Base-by-base conservation (phyloP, 1,284 basidiomycete species). In the Mycosarcoma maydis region DNA sequence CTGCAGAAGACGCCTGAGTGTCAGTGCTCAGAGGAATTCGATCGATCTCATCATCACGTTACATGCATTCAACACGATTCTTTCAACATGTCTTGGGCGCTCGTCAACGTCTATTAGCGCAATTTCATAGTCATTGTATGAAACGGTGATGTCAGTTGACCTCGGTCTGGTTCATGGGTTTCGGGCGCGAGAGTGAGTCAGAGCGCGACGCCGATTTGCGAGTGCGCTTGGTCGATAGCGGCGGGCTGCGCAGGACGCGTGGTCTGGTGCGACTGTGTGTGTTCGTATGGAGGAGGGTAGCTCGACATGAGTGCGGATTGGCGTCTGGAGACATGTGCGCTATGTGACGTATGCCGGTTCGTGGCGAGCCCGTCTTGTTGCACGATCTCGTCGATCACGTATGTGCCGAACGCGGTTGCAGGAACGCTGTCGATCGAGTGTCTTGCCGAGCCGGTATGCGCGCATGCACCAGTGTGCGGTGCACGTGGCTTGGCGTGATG, bases 251-350 rank as follows among this genome's bases (percentile, higher is more conserved):
- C n/a, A n/a, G n/a, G n/a, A n/a, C n/a, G n/a, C n/a, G n/a, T n/a
- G n/a, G 7, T 37, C 36, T 20, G 36, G 36, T 14, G 36, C 6
- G 20, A n/a, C n/a, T n/a, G n/a, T n/a, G n/a, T n/a, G n/a, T n/a
- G n/a, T n/a, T n/a, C n/a, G n/a, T n/a, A n/a, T 20, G 36, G 6
- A 17, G 11, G 23, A 4, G 13, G 23, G 11, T 48, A 56, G 13
- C 44, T 49, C 17, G 44, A 48, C 54, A 64, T 45, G 26, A 58
- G 27, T 2, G 37, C 45, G 2, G 37, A 45, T 23, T 61, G 58
- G 6, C 50, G 27, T 13, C 36, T 49, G 16, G 27, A 23, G 8
- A 40, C 29, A n/a, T 40, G 24, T 22, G 14, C 13, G 17, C 17
- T 11, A 10, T 20, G n/a, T 7, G 23, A 32, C 20, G 11, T 30